Conservation (phyloP, 106 monocot genomes). For the Platanthera zijinensis region DNA sequence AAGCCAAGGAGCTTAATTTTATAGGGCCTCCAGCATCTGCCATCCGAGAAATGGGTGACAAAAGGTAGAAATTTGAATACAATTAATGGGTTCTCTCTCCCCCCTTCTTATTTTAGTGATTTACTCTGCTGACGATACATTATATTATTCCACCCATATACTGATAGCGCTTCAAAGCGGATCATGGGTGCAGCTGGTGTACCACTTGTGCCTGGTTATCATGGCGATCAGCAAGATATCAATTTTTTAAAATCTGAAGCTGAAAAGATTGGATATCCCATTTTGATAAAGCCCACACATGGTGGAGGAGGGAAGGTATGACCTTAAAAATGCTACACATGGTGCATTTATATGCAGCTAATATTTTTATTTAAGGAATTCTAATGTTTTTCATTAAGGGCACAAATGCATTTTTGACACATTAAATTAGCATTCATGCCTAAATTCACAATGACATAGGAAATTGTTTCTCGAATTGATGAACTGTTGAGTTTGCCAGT, state of each 20-base stretch:
- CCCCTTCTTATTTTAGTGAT: neutral
- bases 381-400: neutral
- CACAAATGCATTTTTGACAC: neutral
- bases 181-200: constrained; percentile 96
- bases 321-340: neutral
- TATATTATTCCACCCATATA: neutral
- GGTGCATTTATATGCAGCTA: too few species aligned
- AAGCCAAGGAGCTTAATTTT: constrained; percentile 74
- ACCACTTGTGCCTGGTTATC: constrained; percentile 97
- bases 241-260: constrained; percentile 81
- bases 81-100: neutral
- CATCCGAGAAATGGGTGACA: constrained; percentile 98
- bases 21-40: constrained; percentile 98
- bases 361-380: too few species aligned
- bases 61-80: constrained; percentile 44
- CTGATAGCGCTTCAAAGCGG: constrained; percentile 83
- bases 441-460: neutral
- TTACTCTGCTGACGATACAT: neutral
- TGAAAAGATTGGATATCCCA: constrained; percentile 89
- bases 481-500: neutral
- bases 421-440: neutral
- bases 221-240: constrained; percentile 70
- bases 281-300: constrained; percentile 97
- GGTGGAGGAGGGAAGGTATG: constrained; percentile 97
- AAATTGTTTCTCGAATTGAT: neutral